Percentiles rank a stretch among this genome's conserved stretches.
Evolutionary conservation across 75 land plant genomes (phyloP).

Genomic region (Sequoia sempervirens): DNA sequence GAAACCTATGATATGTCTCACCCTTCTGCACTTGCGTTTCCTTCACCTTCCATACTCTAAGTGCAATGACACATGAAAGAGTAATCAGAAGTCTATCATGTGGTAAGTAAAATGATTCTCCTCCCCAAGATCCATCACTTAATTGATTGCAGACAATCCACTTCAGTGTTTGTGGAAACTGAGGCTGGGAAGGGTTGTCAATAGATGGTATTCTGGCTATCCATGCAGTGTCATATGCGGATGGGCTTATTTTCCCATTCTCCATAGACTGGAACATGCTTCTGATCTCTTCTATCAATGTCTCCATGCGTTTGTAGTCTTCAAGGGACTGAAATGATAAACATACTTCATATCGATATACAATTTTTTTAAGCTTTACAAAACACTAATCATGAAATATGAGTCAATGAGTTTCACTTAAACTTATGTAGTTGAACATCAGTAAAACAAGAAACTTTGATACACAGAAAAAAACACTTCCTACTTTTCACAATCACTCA

Average conservation of each 20-base stretch:
- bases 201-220: slow-evolving; percentile 13
- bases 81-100: not conserved
- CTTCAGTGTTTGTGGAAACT: slow-evolving; percentile 18
- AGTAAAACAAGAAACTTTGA: too few relatives aligned
- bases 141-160: not conserved
- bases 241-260: not conserved
- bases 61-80: not conserved
- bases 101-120: not conserved
- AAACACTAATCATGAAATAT: too few relatives aligned
- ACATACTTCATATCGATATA: too few relatives aligned
- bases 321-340: too few relatives aligned
- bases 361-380: too few relatives aligned
- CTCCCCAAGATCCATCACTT: not conserved
- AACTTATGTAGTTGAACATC: too few relatives aligned
- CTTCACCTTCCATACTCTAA: not conserved
- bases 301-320: not conserved
- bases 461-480: too few relatives aligned
- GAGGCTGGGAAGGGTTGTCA: slow-evolving; percentile 5
- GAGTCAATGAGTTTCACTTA: too few relatives aligned
- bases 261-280: not conserved
- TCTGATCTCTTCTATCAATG: not conserved
- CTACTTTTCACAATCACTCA: too few relatives aligned
- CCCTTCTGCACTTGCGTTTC: not conserved
- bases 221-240: slow-evolving; percentile 15
- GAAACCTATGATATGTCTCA: not conserved